These are phyloP conservation scores for Termitomyces sp. DNA, from an alignment of 1,284 basidiomycete species.

Conservation along the genomic window DNA sequence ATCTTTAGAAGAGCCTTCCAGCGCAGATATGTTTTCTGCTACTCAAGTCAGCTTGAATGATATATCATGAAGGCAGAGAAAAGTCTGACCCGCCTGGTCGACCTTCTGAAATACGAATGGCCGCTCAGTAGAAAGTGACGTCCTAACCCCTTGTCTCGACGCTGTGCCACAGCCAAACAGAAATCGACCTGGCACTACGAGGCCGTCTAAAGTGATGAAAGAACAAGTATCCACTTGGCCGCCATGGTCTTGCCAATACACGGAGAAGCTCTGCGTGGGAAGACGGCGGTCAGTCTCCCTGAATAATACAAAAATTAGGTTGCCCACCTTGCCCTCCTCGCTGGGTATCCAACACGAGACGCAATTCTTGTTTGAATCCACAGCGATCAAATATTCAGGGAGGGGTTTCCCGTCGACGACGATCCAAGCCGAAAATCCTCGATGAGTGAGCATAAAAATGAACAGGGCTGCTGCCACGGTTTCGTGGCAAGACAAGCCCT, in stretches of 20 bases:
- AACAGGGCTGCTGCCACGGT: background rate
- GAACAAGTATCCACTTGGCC: constrained; percentile 45
- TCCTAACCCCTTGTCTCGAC: constrained; percentile 40
- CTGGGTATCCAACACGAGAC: constrained; percentile 65
- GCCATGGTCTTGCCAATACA: constrained; percentile 60
- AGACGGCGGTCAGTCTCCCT: background rate
- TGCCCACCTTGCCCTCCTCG: constrained; percentile 46
- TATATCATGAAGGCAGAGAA: background rate
- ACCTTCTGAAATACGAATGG: constrained; percentile 53
- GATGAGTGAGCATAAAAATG: constrained; percentile 45
- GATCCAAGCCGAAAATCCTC: constrained; percentile 65
- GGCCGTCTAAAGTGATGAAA: constrained; percentile 56
- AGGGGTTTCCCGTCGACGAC: constrained; percentile 41
- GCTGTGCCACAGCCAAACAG: constrained; percentile 48
- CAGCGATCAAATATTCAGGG: constrained; percentile 45
- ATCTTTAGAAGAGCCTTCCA: constrained; percentile 28
- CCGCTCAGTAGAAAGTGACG: constrained; percentile 40
- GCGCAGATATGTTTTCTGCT: constrained; percentile 13
- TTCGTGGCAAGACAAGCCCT: background rate
- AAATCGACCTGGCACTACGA: constrained; percentile 53
- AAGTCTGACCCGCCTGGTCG: constrained; percentile 27
- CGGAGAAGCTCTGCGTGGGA: constrained; percentile 42
- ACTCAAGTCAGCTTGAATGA: background rate
- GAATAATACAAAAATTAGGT: background rate
- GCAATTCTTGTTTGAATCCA: constrained; percentile 36